Evolutionary conservation across 176 grass and related monocot species (phyloP).

Genomic region (Triticum timopheevii): DNA sequence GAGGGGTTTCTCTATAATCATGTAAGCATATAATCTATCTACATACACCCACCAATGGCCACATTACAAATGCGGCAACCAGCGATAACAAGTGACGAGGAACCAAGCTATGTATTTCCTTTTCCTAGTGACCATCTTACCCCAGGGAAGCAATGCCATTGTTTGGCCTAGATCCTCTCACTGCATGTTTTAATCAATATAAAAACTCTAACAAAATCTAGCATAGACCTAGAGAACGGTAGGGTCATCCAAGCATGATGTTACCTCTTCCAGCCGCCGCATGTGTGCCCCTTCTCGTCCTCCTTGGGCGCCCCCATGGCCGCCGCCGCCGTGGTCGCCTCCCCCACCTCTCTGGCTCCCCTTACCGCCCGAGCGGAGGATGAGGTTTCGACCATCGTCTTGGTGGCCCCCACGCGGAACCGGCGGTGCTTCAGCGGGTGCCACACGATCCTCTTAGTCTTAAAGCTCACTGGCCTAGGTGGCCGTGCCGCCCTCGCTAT

Average conservation of each 20-base stretch:
- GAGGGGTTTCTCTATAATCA: no score
- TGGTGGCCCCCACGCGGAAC: conserved; percentile 35
- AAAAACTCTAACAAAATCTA: neutral
- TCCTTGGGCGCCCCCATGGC: neutral
- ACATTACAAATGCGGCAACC: no score
- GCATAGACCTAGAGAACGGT: neutral
- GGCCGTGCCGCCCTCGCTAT: conserved; percentile 27
- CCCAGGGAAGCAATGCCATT: neutral
- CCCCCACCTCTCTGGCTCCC: conserved; percentile 21
- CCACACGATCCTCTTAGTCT: conserved; percentile 32
- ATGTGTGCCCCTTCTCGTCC: conserved; percentile 32
- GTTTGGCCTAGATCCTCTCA: neutral
- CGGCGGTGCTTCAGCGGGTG: conserved; percentile 56
- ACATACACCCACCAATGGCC: no score
- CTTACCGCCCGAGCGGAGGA: neutral
- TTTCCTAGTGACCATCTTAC: no score
- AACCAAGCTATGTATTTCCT: no score
- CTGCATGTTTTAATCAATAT: neutral
- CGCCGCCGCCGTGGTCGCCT: conserved; percentile 30
- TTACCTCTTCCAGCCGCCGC: conserved; percentile 82
- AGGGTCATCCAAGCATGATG: neutral
- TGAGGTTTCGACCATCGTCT: conserved; percentile 45
- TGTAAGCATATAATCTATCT: no score
- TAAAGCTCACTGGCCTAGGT: conserved; percentile 34
- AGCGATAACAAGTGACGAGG: no score